phyloP scores from a whole-genome alignment of 768 basidiomycete genomes.

The Boletus reticulatus region DNA sequence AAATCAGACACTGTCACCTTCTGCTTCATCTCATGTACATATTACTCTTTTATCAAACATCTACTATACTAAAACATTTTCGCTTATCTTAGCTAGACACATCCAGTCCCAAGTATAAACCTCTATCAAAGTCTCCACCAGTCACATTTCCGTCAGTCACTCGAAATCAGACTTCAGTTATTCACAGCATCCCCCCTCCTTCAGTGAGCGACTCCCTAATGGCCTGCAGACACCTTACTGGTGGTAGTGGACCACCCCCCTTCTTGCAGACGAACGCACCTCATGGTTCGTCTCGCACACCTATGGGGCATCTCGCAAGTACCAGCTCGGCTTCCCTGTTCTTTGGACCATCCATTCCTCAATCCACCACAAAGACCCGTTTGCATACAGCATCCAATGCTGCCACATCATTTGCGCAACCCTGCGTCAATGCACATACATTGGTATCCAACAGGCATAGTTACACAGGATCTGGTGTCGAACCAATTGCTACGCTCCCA shows the following conservation, averaged over 20 bases:
- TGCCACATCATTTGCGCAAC: slow-evolving; percentile 7
- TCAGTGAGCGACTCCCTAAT: slow-evolving; percentile 53
- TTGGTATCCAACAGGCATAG: slow-evolving; percentile 55
- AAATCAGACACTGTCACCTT: slow-evolving; percentile 42
- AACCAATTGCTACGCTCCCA: too few relatives aligned
- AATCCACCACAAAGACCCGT: slow-evolving; percentile 19
- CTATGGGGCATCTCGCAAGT: slow-evolving; percentile 52
- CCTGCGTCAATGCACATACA: slow-evolving; percentile 21
- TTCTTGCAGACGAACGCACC: slow-evolving; percentile 32
- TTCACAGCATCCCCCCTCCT: slow-evolving; percentile 38
- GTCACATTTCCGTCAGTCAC: slow-evolving; percentile 40
- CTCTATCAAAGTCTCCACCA: slow-evolving; percentile 12
- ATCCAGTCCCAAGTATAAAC: slow-evolving; percentile 13
- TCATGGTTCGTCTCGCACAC: slow-evolving; percentile 36
- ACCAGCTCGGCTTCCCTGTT: slow-evolving; percentile 59
- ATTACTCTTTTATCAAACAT: background rate
- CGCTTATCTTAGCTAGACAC: slow-evolving; percentile 7
- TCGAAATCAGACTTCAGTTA: slow-evolving; percentile 38
- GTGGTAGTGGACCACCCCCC: slow-evolving; percentile 32
- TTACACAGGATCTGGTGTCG: too few relatives aligned
- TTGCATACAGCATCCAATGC: slow-evolving; percentile 25
- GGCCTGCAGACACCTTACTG: slow-evolving; percentile 52
- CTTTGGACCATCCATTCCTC: slow-evolving; percentile 51
- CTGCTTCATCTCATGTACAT: slow-evolving; percentile 30
- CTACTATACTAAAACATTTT: background rate